These are phyloP conservation scores for Leptomonas seymouri DNA, from an alignment of 208 protist genomes.

Conservation along the genomic window DNA sequence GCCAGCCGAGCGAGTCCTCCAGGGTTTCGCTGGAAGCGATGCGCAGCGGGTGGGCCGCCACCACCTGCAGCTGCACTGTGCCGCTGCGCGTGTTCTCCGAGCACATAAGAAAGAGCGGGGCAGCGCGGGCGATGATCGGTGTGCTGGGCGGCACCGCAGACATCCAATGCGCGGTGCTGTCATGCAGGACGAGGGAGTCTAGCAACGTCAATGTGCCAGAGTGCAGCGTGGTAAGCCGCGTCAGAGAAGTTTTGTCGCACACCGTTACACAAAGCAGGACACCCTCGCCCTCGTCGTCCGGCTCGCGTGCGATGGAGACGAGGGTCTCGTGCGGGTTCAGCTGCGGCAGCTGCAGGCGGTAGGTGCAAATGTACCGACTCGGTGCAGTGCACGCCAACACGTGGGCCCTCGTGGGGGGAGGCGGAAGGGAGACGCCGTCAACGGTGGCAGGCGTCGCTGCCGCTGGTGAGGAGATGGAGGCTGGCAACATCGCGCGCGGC, in stretches of 20 bases:
- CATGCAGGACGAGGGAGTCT: slow-evolving; percentile 22
- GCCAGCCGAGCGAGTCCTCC: slow-evolving; percentile 11
- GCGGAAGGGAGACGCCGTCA: background rate
- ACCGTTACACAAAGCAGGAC: slow-evolving; percentile 32
- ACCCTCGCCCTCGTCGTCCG: slow-evolving; percentile 25
- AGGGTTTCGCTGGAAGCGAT: slow-evolving; percentile 25
- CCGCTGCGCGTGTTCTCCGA: background rate
- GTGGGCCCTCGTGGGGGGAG: slow-evolving; percentile 5
- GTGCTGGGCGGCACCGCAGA: slow-evolving; percentile 25
- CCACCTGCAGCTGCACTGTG: slow-evolving; percentile 31
- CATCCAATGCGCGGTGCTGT: slow-evolving; percentile 35
- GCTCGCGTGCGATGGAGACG: slow-evolving; percentile 18
- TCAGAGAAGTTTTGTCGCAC: slow-evolving; percentile 7
- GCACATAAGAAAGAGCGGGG: slow-evolving; percentile 32
- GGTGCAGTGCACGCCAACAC: slow-evolving; percentile 14
- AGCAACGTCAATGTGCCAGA: slow-evolving; percentile 21
- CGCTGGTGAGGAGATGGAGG: background rate
- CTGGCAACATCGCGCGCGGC: background rate
- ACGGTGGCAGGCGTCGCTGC: background rate
- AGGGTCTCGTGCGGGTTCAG: slow-evolving; percentile 21
- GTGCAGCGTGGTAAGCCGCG: slow-evolving; percentile 25
- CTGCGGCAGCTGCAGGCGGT: slow-evolving; percentile 16
- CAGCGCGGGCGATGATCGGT: background rate
- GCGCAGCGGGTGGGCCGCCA: slow-evolving; percentile 35
- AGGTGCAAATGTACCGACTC: slow-evolving; percentile 30